Base-by-base conservation (phyloP, 2,329 filamentous ascomycete species). In the Paraphoma chrysanthemicola region DNA sequence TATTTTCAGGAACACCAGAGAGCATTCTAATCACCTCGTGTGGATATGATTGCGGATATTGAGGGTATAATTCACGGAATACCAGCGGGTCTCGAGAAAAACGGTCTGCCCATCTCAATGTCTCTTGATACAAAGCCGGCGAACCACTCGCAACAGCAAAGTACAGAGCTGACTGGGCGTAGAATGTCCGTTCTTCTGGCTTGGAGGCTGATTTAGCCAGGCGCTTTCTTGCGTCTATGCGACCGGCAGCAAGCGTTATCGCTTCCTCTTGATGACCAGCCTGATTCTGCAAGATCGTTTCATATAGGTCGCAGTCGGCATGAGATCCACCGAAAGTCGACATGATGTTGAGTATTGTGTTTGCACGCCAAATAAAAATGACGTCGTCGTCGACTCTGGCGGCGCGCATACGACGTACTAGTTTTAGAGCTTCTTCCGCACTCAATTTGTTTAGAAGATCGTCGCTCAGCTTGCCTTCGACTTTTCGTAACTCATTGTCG, bases 81-180 rank as follows among this genome's bases (percentile, higher is more conserved):
- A 50, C 51, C 12, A 54, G 29, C n/a, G 73, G 68, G 63, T 80
- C 78, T 23, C 72, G 71, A 17, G 75, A 63, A 53, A 71, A 80
- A 1, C 74, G 67, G 6, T 67, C 71, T 0, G 70, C 60, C 78
- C 77, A 80, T 2, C 66, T 28, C 2, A 78, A 71, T 10, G 33
- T 36, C 14, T 36, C 33, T 36, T 36, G 33, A 36, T 36, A 69
- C 2, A 77, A n/a, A 1, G 67, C 56, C 1, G 76, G 53, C 5
- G 68, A 76, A 2, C 72, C 70, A 46, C 71, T 77, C 11, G 72
- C 72, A 3, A 71, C 65, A 12, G 76, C 68, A 54, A 62, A 74
- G 31, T 57, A 53, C 12, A 74, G 30, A 6, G 69, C 70, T 8
- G 69, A 66, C 8, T 66, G 58, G 2, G 71, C 73, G 59, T 67